Evolutionary conservation across 345 rosid genomes (phyloP).

Genomic region (Odontarrhena argentea): DNA sequence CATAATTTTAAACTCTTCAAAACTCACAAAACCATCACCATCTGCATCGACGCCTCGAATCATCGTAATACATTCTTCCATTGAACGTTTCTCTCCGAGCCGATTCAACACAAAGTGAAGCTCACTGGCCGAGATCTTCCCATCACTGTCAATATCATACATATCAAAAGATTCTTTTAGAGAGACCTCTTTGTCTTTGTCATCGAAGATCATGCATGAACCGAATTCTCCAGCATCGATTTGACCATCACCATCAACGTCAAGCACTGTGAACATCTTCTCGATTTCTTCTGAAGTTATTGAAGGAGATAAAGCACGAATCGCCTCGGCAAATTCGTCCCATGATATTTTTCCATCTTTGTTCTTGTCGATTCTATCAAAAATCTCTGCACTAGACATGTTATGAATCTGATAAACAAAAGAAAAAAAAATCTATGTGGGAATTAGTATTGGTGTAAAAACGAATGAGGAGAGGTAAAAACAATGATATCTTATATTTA

Average conservation of each 20-base stretch:
- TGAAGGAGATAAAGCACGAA: conserved; percentile 24
- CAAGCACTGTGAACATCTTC: conserved; percentile 30
- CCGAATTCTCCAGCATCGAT: conserved; percentile 5
- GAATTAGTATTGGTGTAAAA: no score
- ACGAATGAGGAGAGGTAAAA: no score
- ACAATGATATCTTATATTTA: no score
- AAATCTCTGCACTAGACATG: conserved; percentile 9
- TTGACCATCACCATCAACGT: conserved; percentile 16
- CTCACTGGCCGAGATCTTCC: conserved; percentile 32
- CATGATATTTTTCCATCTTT: conserved; percentile 34
- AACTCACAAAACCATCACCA: conserved; percentile 11
- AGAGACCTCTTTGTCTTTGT: neutral
- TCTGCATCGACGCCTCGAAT: conserved; percentile 10
- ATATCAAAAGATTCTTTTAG: conserved; percentile 25
- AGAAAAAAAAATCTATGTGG: no score
- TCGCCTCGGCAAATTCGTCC: conserved; percentile 28
- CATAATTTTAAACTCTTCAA: conserved; percentile 20
- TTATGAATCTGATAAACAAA: no score
- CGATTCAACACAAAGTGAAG: conserved; percentile 18
- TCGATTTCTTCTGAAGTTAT: conserved; percentile 17
- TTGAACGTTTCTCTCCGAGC: conserved; percentile 8
- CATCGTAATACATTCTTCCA: neutral
- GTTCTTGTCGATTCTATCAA: conserved; percentile 17
- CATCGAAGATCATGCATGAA: neutral
- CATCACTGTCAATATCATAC: conserved; percentile 30